phyloP scores from a whole-genome alignment of 805 yeast species.

The Lachancea fermentati region DNA sequence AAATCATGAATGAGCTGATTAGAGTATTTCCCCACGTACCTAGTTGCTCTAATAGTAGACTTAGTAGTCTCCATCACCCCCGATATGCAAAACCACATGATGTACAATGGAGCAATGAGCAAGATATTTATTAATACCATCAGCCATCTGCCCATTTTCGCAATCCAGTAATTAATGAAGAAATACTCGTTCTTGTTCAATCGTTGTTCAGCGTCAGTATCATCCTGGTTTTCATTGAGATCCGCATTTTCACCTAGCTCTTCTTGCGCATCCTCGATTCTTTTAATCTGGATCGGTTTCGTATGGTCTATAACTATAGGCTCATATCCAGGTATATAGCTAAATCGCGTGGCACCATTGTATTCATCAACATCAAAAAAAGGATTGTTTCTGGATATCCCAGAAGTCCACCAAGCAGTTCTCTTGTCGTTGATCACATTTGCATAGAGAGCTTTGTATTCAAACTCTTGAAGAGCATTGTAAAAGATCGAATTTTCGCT shows the following conservation, averaged over 20 bases:
- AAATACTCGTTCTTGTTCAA: constrained; percentile 9
- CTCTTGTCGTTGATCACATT: constrained; percentile 76
- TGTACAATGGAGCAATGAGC: constrained; percentile 59
- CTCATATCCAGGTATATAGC: constrained; percentile 46
- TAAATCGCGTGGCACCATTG: constrained; percentile 42
- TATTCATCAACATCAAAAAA: constrained; percentile 39
- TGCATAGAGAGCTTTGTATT: constrained; percentile 55
- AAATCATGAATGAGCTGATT: constrained; percentile 22
- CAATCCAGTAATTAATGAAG: constrained; percentile 29
- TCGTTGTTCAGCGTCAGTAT: background rate
- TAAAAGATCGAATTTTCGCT: constrained; percentile 53
- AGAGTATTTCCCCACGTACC: constrained; percentile 26
- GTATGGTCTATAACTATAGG: constrained; percentile 52
- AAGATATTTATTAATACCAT: constrained; percentile 40
- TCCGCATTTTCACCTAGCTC: background rate
- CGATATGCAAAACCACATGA: constrained; percentile 46
- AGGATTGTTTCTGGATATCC: constrained; percentile 59
- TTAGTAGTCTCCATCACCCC: constrained; percentile 37
- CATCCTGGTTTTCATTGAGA: constrained; percentile 4
- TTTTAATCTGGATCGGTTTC: constrained; percentile 36
- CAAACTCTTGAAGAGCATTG: constrained; percentile 49
- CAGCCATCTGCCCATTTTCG: constrained; percentile 44
- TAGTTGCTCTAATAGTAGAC: constrained; percentile 36
- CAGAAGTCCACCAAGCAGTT: constrained; percentile 79
- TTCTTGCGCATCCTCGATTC: constrained; percentile 8